Evolutionary conservation across 2,329 filamentous ascomycete species (phyloP).

Genomic region (Orbilia blumenaviensis): DNA sequence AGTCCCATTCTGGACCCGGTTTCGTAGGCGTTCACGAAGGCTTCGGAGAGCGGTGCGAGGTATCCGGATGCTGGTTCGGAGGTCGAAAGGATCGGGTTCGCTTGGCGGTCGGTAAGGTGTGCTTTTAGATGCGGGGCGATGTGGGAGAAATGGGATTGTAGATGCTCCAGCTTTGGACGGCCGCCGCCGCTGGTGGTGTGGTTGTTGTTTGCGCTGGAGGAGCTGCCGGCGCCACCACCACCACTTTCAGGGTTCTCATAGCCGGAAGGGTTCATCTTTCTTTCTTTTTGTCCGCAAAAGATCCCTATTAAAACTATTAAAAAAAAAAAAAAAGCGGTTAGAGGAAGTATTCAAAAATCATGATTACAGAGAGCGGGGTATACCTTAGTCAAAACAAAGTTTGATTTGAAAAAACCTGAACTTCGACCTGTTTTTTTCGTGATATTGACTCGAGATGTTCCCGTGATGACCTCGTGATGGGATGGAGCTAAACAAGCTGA

Average conservation of each 20-base stretch:
- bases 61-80: conserved; percentile 44
- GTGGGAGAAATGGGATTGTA: conserved; percentile 55
- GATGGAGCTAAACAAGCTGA: no score
- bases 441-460: no score
- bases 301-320: no score
- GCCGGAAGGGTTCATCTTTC: conserved; percentile 28
- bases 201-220: conserved; percentile 20
- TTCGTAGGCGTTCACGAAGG: conserved; percentile 57
- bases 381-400: no score
- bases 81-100: conserved; percentile 56
- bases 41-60: conserved; percentile 55
- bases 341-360: no score
- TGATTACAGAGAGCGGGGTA: no score
- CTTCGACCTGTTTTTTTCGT: no score
- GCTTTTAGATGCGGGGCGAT: conserved; percentile 55
- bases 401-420: no score
- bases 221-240: no score
- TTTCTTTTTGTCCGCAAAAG: neutral
- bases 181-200: neutral
- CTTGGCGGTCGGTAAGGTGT: conserved; percentile 57
- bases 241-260: conserved; percentile 6
- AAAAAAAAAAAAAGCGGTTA: no score
- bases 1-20: conserved; percentile 57
- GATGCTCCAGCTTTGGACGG: conserved; percentile 38
- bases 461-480: no score